Conservation (phyloP, 202 grass and related monocot species). For the Saccharum hybrid region DNA sequence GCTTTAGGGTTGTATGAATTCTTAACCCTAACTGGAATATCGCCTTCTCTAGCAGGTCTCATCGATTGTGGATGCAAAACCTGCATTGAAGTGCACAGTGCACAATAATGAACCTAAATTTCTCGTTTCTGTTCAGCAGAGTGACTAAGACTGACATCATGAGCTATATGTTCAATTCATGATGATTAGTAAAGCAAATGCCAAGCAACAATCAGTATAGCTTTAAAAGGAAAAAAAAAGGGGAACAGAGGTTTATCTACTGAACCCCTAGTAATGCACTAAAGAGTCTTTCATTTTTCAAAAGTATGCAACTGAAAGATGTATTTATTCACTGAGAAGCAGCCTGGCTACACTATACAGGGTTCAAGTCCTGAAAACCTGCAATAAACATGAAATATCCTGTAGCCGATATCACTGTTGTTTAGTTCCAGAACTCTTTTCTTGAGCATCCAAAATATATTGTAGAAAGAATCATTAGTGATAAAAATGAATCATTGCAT, state of each 20-base stretch:
- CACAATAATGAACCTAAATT: slow-evolving; percentile 1
- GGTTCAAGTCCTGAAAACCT: not conserved
- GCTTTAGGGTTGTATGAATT: slow-evolving; percentile 98
- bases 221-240: not conserved
- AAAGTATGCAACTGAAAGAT: not conserved
- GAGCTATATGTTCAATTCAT: slow-evolving; percentile 25
- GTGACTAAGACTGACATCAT: not conserved
- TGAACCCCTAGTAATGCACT: not conserved
- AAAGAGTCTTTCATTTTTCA: not conserved
- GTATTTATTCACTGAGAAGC: slow-evolving; percentile 19
- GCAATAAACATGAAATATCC: not conserved
- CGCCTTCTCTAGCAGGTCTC: slow-evolving; percentile 91
- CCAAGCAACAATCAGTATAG: slow-evolving; percentile 1
- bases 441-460: slow-evolving; percentile 16
- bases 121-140: not conserved
- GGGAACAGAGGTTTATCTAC: not conserved
- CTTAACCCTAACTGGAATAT: slow-evolving; percentile 94
- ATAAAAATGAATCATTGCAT: not conserved
- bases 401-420: not conserved
- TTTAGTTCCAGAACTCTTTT: not conserved
- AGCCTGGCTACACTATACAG: not conserved
- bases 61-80: slow-evolving; percentile 95
- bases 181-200: slow-evolving; percentile 3
- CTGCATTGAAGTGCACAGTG: slow-evolving; percentile 41
- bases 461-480: not conserved